Percentiles rank a stretch among this genome's conserved stretches.
These are phyloP conservation scores for Adansonia madagascariensis DNA, from an alignment of 441 rosid genomes.

Conservation along the genomic window DNA sequence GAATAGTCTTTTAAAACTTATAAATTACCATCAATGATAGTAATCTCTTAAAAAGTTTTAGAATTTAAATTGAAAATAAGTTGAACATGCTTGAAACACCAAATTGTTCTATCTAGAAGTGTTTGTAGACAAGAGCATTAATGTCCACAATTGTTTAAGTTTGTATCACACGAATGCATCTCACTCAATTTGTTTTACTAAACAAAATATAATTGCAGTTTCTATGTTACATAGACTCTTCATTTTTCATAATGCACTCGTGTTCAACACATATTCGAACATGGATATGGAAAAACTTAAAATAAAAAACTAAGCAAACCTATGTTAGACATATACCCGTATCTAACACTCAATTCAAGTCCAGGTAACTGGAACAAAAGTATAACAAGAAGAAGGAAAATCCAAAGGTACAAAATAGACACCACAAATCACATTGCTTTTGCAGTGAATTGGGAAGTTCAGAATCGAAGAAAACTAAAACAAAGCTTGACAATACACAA, in stretches of 20 bases:
- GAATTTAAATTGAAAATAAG: background rate
- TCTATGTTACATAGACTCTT: too few relatives aligned
- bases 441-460: background rate
- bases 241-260: too few relatives aligned
- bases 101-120: background rate
- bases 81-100: background rate
- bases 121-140: background rate
- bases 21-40: background rate
- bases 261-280: too few relatives aligned
- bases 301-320: too few relatives aligned
- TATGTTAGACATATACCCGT: too few relatives aligned
- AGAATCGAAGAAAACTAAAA: constrained; percentile 10
- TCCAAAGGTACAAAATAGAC: background rate
- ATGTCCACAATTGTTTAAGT: background rate
- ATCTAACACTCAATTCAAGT: too few relatives aligned
- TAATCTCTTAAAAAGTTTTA: background rate
- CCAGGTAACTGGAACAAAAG: background rate
- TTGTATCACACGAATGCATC: background rate
- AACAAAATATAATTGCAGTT: too few relatives aligned
- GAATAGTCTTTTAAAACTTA: background rate
- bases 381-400: background rate
- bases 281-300: too few relatives aligned
- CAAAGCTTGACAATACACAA: background rate
- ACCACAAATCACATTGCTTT: constrained; percentile 4
- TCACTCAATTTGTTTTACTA: too few relatives aligned